These are phyloP conservation scores for Paraglomus occultum DNA, from an alignment of 192 early-diverging fungal species.

Conservation along the genomic window DNA sequence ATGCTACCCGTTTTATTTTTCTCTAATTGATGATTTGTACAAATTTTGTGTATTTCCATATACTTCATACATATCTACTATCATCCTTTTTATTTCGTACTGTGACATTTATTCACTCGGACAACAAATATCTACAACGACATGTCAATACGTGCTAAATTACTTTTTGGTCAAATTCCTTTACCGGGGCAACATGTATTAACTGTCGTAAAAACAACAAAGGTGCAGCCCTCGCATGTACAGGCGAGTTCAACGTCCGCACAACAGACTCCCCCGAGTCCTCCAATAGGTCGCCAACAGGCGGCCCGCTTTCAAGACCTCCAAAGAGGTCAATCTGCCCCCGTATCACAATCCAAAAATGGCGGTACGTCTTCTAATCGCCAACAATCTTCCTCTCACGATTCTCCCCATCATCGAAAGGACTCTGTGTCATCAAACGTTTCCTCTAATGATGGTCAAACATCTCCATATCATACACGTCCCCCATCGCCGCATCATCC, in stretches of 20 bases:
- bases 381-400: neutral
- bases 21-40: neutral
- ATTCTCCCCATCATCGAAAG: slow-evolving; percentile 19
- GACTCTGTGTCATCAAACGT: slow-evolving; percentile 28
- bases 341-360: no score
- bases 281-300: slow-evolving; percentile 2
- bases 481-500: slow-evolving; percentile 21
- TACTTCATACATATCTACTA: neutral
- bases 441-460: slow-evolving; percentile 25
- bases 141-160: no score
- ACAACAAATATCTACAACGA: no score
- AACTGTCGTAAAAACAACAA: neutral
- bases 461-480: slow-evolving; percentile 5
- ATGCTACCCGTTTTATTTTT: no score
- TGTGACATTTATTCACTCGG: no score
- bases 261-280: neutral
- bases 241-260: neutral
- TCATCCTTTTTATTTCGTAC: neutral
- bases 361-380: slow-evolving; percentile 5
- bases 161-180: no score
- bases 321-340: neutral
- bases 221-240: neutral
- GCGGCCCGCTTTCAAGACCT: slow-evolving; percentile 9
- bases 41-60: slow-evolving; percentile 2
- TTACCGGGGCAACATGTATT: no score